Evolutionary conservation across 176 grass and related monocot species (phyloP).

Genomic region (Otatea glauca): DNA sequence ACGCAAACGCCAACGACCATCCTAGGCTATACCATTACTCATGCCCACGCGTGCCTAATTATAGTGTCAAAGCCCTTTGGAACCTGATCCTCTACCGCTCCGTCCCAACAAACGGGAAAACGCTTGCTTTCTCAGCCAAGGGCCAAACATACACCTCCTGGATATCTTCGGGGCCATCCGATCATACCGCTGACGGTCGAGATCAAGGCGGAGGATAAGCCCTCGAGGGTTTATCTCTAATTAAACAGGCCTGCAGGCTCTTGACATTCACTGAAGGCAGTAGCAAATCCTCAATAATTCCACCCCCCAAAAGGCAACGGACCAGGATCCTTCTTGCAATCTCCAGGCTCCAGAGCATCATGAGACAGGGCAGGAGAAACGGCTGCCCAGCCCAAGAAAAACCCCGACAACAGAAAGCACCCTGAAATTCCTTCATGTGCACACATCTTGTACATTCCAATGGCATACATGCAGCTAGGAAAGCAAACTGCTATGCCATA

Average conservation of each 20-base stretch:
- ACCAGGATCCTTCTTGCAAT: background rate
- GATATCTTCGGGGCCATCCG: background rate
- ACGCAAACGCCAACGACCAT: background rate
- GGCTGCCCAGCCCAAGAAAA: background rate
- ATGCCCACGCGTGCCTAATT: background rate
- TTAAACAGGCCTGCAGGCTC: background rate
- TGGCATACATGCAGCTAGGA: background rate
- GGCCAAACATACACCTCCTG: background rate
- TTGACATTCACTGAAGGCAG: background rate
- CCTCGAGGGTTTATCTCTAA: background rate
- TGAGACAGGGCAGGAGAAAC: background rate
- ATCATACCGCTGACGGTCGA: background rate
- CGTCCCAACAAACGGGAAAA: background rate
- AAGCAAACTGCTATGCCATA: background rate
- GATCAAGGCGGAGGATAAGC: too few relatives aligned
- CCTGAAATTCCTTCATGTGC: background rate
- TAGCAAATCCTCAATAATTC: too few relatives aligned
- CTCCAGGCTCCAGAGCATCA: constrained; percentile 9
- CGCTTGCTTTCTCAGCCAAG: background rate
- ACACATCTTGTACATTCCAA: background rate
- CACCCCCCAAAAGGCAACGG: background rate
- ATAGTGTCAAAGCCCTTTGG: background rate
- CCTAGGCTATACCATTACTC: constrained; percentile 13
- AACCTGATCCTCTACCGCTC: background rate
- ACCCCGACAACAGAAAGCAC: background rate